A percentile compares a stretch with the other conserved stretches of the same genome.
phyloP scores from a whole-genome alignment of 2,329 filamentous ascomycete genomes.

The Mariannaea elegans region DNA sequence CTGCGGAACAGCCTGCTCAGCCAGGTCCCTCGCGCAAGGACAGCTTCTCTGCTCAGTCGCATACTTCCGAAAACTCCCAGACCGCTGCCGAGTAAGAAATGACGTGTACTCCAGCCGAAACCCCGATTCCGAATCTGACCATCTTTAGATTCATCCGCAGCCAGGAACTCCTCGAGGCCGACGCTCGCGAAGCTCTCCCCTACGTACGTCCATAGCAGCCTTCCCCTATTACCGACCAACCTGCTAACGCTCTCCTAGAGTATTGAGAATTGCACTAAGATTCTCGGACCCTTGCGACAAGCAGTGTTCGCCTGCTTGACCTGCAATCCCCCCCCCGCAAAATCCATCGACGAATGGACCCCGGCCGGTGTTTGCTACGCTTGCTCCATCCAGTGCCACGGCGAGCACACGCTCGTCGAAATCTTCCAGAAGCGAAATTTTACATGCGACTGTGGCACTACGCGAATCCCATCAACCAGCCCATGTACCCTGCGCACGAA shows the following conservation, averaged over 20 bases:
- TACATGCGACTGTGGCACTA: constrained; percentile 94
- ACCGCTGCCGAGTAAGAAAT: constrained; percentile 72
- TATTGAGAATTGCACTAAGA: constrained; percentile 91
- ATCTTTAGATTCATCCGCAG: constrained; percentile 80
- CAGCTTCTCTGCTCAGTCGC: constrained; percentile 67
- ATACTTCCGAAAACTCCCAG: constrained; percentile 70
- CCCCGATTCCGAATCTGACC: background rate
- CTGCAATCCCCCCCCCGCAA: constrained; percentile 82
- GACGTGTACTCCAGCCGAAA: background rate
- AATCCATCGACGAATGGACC: constrained; percentile 58
- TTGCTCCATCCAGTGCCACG: constrained; percentile 96
- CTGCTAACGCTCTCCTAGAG: constrained; percentile 64
- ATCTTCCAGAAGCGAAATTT: constrained; percentile 97
- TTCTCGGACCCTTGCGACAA: constrained; percentile 88
- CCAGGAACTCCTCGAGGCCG: constrained; percentile 90
- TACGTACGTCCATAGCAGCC: constrained; percentile 69
- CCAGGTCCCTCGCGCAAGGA: constrained; percentile 54
- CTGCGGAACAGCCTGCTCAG: constrained; percentile 35
- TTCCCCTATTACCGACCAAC: constrained; percentile 4
- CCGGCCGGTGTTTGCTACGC: constrained; percentile 93
- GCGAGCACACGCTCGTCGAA: constrained; percentile 93
- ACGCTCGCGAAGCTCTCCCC: constrained; percentile 92
- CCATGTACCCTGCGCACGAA: constrained; percentile 82
- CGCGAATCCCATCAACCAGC: constrained; percentile 73
- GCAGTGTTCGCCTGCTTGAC: constrained; percentile 92